A percentile compares a stretch with the other conserved stretches of the same genome.
phyloP scores from a whole-genome alignment of 345 rosid species.

The Schrenkiella parvula region DNA sequence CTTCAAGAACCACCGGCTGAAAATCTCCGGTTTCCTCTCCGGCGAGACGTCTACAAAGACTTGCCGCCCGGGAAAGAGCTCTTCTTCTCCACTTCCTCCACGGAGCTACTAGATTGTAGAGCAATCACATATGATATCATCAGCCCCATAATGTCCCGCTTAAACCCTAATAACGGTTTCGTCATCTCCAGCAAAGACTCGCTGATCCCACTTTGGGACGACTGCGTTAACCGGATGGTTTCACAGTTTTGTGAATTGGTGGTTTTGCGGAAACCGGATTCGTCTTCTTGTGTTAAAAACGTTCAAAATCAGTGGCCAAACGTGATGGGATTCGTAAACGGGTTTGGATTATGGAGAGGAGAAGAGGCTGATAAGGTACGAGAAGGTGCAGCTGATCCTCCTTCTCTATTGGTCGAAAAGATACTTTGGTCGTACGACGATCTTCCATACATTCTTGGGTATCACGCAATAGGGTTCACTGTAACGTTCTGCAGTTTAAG shows the following conservation, averaged over 20 bases:
- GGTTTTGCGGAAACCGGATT: slow-evolving; percentile 54
- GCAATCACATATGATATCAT: slow-evolving; percentile 57
- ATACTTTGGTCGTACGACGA: slow-evolving; percentile 81
- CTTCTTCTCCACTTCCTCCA: slow-evolving; percentile 62
- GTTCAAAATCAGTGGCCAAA: slow-evolving; percentile 92
- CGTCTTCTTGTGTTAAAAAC: slow-evolving; percentile 9
- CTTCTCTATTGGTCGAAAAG: slow-evolving; percentile 66
- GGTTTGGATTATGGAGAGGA: slow-evolving; percentile 91
- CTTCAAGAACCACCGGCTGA: slow-evolving; percentile 90
- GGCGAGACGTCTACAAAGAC: slow-evolving; percentile 77
- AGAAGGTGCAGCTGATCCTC: slow-evolving; percentile 62
- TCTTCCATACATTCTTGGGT: slow-evolving; percentile 82
- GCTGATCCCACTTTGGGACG: slow-evolving; percentile 80
- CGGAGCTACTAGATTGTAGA: slow-evolving; percentile 66
- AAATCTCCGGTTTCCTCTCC: slow-evolving; percentile 70
- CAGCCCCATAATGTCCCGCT: slow-evolving; percentile 50
- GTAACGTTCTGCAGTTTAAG: slow-evolving; percentile 80
- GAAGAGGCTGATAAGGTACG: slow-evolving; percentile 66
- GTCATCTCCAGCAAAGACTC: slow-evolving; percentile 72
- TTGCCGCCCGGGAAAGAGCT: slow-evolving; percentile 80
- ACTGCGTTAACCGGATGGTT: slow-evolving; percentile 70
- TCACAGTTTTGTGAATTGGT: slow-evolving; percentile 74
- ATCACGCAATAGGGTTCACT: slow-evolving; percentile 68
- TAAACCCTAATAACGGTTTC: slow-evolving; percentile 42
- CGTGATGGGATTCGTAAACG: slow-evolving; percentile 67